A percentile compares a stretch with the other conserved stretches of the same genome.
phyloP scores from a whole-genome alignment of 768 basidiomycete genomes.

The Holtermanniella nyarrowii region DNA sequence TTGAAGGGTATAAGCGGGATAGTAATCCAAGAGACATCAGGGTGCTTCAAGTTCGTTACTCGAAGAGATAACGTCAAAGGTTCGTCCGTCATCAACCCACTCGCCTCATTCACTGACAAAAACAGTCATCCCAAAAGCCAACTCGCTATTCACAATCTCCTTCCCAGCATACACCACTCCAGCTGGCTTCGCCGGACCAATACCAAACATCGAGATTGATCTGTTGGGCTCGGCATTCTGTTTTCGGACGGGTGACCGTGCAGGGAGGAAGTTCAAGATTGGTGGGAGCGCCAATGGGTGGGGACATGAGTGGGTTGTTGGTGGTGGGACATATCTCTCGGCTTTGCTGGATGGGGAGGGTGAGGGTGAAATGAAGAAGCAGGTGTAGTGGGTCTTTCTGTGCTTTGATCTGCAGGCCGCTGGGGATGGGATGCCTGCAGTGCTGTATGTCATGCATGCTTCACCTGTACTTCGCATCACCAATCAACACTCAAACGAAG shows the following conservation, averaged over 20 bases:
- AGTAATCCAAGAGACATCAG: slow-evolving; percentile 35
- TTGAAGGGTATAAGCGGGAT: slow-evolving; percentile 25
- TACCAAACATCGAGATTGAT: slow-evolving; percentile 23
- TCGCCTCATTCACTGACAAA: not conserved
- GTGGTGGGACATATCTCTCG: slow-evolving; percentile 17
- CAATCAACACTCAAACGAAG: too few species aligned
- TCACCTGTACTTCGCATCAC: too few species aligned
- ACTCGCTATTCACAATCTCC: slow-evolving; percentile 24
- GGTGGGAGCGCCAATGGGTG: slow-evolving; percentile 31
- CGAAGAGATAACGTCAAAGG: slow-evolving; percentile 4
- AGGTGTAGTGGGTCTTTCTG: too few species aligned
- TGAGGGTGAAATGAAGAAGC: not conserved
- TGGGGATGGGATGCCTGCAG: too few species aligned
- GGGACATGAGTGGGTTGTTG: slow-evolving; percentile 31
- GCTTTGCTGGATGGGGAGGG: too few species aligned
- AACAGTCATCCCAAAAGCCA: slow-evolving; percentile 33
- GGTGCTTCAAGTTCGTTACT: slow-evolving; percentile 30
- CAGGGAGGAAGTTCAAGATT: slow-evolving; percentile 34
- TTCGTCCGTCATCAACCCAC: not conserved
- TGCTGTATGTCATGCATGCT: too few species aligned
- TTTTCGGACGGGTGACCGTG: slow-evolving; percentile 29
- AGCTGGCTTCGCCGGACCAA: not conserved
- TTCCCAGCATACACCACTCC: slow-evolving; percentile 31
- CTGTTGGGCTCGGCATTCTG: slow-evolving; percentile 29
- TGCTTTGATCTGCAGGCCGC: too few species aligned